Percentiles rank a stretch among this genome's conserved stretches.
Conservation (phyloP, 257 asterid genomes). For the Plantago major region DNA sequence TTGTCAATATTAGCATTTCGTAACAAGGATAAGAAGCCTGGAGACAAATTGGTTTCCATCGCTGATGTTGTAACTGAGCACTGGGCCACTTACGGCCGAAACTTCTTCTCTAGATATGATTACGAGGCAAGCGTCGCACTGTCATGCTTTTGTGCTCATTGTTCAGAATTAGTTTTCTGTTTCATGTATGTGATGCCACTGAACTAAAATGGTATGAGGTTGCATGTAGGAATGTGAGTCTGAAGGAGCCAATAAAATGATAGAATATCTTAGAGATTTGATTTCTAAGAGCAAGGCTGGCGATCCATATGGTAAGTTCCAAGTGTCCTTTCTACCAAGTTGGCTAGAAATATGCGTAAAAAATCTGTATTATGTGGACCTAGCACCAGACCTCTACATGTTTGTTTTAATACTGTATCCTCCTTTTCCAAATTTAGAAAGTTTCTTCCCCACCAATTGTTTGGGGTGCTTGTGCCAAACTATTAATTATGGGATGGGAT, state of each 20-base stretch:
- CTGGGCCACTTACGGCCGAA: slow-evolving; percentile 95
- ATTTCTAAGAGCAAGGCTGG: slow-evolving; percentile 70
- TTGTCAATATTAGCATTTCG: slow-evolving; percentile 79
- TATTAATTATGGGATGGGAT: too few relatives aligned
- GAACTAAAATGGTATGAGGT: slow-evolving; percentile 14
- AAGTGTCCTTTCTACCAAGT: background rate
- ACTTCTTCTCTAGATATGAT: slow-evolving; percentile 94
- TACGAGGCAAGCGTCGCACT: slow-evolving; percentile 63
- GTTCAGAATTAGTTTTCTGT: slow-evolving; percentile 6
- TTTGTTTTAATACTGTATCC: too few relatives aligned
- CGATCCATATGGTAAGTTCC: slow-evolving; percentile 58
- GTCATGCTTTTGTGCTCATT: slow-evolving; percentile 6
- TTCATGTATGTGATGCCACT: background rate
- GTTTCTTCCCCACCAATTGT: too few relatives aligned
- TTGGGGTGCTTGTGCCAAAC: too few relatives aligned
- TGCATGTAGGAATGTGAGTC: slow-evolving; percentile 80
- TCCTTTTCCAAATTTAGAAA: too few relatives aligned
- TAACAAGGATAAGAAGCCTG: slow-evolving; percentile 78
- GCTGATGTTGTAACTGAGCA: slow-evolving; percentile 79
- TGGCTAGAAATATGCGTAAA: too few relatives aligned
- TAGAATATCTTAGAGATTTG: slow-evolving; percentile 63
- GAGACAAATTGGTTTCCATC: slow-evolving; percentile 80
- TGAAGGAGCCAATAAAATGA: slow-evolving; percentile 79
- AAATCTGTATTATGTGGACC: too few relatives aligned
- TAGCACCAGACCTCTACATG: too few relatives aligned